Base-by-base conservation (phyloP, 139 green algal genomes). In the Pseudopediastrum boryanum region DNA sequence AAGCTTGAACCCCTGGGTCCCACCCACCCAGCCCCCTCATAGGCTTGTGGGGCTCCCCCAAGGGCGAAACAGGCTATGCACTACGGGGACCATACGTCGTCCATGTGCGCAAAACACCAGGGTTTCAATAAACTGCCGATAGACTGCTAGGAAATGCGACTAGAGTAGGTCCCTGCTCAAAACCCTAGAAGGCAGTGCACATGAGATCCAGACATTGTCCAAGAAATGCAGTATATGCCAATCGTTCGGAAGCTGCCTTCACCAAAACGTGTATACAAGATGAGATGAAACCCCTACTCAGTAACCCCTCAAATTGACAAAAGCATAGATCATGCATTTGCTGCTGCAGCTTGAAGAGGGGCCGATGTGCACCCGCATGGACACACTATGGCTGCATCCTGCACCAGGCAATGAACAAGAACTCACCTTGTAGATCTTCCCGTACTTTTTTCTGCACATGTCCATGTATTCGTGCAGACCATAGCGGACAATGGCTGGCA, bases 381-480 rank as follows among this genome's bases (percentile, higher is more conserved):
- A 29, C 16, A 13, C 21, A 10, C 16, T 25, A n/a, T 66, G 56
- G 19, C 21, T 29, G 56, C 21, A n/a, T 66, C 56, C 10, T 9
- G 19, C 21, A n/a, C 36, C 16, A 27, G 25, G 61, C 36, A n/a
- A 16, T 41, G 31, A 12, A 35, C 62, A 23, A 42, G 36, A 10
- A n/a, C 58, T 19, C 3, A 81, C 75, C 64, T 84, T 84, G 77
- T 85, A 89, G 0, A 86, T 65, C 2, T 81, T 81, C 7, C 84
- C 84, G 42, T 89, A 85, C 59, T 83, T 70, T 12, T 71, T 38
- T 6, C 33, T 38, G 42, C 84, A 89, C 43, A 76, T 13, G 7
- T 69, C 19, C 39, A 83, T 64, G 59, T 77, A 79, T 9, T 78
- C 69, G 33, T 83, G 81, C 16, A 77, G 21, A 35, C 76, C 80